Conservation (phyloP, 1,139 yeast genomes). For the Taiozyma sp. region DNA sequence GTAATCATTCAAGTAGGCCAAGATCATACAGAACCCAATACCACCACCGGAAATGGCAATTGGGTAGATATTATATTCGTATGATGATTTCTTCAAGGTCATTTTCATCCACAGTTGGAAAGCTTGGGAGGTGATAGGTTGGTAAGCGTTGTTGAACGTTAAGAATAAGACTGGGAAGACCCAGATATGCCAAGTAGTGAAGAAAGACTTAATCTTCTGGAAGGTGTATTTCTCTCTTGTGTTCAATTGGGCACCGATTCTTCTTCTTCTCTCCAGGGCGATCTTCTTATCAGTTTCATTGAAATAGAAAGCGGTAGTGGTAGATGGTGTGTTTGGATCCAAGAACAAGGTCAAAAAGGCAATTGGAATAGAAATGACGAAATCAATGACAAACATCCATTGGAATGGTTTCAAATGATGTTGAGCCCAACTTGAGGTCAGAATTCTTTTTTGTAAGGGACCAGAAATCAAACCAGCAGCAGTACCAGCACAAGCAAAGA, state of each 20-base stretch:
- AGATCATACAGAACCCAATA: conserved; percentile 12
- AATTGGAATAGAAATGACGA: conserved; percentile 44
- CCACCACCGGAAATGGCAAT: conserved; percentile 16
- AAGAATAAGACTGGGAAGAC: conserved; percentile 13
- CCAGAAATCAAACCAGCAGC: conserved; percentile 32
- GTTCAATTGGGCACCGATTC: conserved; percentile 17
- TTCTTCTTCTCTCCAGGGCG: conserved; percentile 17
- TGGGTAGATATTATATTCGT: conserved; percentile 17
- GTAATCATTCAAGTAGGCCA: conserved; percentile 11
- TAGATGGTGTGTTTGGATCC: conserved; percentile 20
- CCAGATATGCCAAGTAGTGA: conserved; percentile 28
- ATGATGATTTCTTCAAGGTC: conserved; percentile 9
- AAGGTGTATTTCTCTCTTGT: conserved; percentile 14
- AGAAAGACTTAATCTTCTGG: conserved; percentile 27
- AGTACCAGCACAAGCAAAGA: conserved; percentile 20
- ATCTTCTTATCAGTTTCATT: conserved; percentile 13
- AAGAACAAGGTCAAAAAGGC: conserved; percentile 28
- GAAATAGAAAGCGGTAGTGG: conserved; percentile 16
- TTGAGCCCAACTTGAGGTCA: conserved; percentile 16
- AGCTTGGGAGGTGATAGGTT: conserved; percentile 12
- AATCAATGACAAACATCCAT: conserved; percentile 52
- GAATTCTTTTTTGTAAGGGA: conserved; percentile 24
- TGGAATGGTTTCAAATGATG: conserved; percentile 45
- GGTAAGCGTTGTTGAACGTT: conserved; percentile 13
- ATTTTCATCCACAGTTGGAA: conserved; percentile 18